Evolutionary conservation across 2,329 filamentous ascomycete genomes (phyloP), one percentile per base, ranked within the genome.

Genomic region (Zarea fungicola): DNA sequence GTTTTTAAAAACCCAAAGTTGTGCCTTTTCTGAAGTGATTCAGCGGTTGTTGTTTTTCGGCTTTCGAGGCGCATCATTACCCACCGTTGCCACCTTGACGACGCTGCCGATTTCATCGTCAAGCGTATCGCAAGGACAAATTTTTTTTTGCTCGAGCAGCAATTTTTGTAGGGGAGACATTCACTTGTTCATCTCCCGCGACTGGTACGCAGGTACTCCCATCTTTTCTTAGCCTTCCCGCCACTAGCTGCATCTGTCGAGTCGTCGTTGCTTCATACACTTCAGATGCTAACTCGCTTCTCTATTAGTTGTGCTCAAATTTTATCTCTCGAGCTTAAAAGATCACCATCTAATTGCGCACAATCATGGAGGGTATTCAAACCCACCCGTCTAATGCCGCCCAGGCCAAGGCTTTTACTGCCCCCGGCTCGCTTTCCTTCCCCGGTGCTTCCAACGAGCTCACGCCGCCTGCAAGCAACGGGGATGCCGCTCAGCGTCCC

Each of bases 361-460:
- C 65, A 68, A 83, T 70, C 67, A 95, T 96, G 89, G 89, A 95
- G 68, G 81, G 83, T 62, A 85, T 95, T 62, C 90, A 89, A 63
- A 93, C 92, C 59, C 93, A 97, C 66, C 93, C 93, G 42, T 80
- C 86, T 57, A 97, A 84, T 66, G 91, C 92, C 62, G 82, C 85
- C 58, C 91, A 97, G 80, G 93, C 93, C 56, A 93, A 93, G 78
- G 89, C 88, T 65, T 96, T 97, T 72, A 95, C 91, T 62, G 90
- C 89, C 52, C 88, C 91, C 49, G 87, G 89, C 56, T 96, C 90
- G 60, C 78, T 97, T 59, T 95, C 91, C 53, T 97, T 95, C 70
- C 91, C 92, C 46, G 87, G 87, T 64, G 89, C 85, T 55, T 83
- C 84, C 61, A 83, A 83, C 60, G 89, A 95, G 65, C 69, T 96